Base-by-base conservation (phyloP, 495 filamentous ascomycete species). In the Xylaria cubensis region DNA sequence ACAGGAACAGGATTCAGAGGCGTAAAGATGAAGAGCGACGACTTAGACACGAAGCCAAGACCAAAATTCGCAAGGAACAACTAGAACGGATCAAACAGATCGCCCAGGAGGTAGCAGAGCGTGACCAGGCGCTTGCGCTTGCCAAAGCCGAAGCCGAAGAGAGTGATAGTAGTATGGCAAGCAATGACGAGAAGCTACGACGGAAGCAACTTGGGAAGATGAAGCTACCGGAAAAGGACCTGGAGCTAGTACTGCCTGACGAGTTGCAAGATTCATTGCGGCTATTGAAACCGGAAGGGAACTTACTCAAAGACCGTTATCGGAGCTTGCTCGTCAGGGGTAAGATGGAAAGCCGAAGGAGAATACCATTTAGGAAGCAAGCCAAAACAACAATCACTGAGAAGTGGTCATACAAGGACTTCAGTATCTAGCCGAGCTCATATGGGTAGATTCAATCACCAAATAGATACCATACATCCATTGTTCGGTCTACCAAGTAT, bases 321-420 rank as follows among this genome's bases (percentile, higher is more conserved):
- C 87, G 97, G 65, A 97, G 88, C 80, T 86, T 98, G 79, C 84
- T 97, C 53, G 88, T 98, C 36, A 86, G 93, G 72, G 97, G 96
- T 62, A 97, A 96, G 82, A 81, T 98, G 64, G 96, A 99, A 84
- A 86, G 88, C 26, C 85, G 96, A 75, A 92, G 90, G 79, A 89
- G 90, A 12, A 87, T 96, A 67, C 86, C 89, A 50, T 93, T 94
- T 83, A 85, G 85, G 72, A 95, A 92, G 86, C 93, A 95, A 83
- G 85, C 88, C 71, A 93, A 90, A 86, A 90, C 83, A 76, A 91
- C 90, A 79, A 78, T 90, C 32, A 97, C 94, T 19, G 97, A 97
- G 88, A 98, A 97, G 83, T 99, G 96, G 96, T 86, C 90, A 65
- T 93, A 95, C 79, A 98, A 98, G 85, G 96, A 99, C 81, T 98